These are phyloP conservation scores for Penicillium ochrochloron DNA, from an alignment of 495 filamentous ascomycete genomes.

Conservation along the genomic window DNA sequence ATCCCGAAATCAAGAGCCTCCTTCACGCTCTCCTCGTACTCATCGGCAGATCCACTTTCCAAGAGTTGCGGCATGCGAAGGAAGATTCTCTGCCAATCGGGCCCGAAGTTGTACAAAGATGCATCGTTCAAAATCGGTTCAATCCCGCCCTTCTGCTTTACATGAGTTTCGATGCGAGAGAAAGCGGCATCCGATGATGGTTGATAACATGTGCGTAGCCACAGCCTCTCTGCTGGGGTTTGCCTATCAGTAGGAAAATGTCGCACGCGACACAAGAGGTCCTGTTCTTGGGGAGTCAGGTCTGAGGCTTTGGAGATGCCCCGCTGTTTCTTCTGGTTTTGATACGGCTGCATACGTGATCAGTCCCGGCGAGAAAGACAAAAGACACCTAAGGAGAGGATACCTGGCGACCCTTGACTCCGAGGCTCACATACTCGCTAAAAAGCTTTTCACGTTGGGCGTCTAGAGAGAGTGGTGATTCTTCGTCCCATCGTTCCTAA, in stretches of 20 bases:
- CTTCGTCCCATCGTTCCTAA: slow-evolving; percentile 17
- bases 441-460: slow-evolving; percentile 16
- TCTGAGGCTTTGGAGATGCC: neutral
- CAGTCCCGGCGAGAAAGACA: neutral
- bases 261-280: slow-evolving; percentile 11
- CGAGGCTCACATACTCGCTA: slow-evolving; percentile 12
- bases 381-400: neutral
- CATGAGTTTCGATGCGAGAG: neutral
- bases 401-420: slow-evolving; percentile 17
- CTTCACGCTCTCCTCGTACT: neutral
- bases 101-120: slow-evolving; percentile 16
- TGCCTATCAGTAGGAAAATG: neutral
- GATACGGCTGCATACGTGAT: slow-evolving; percentile 1
- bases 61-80: neutral
- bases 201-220: slow-evolving; percentile 19
- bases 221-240: neutral
- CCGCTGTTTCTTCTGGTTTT: slow-evolving; percentile 3
- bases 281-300: slow-evolving; percentile 9
- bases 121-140: slow-evolving; percentile 7
- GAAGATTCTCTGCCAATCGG: slow-evolving; percentile 15
- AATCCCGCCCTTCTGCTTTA: neutral
- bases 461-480: slow-evolving; percentile 12
- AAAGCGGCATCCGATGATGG: slow-evolving; percentile 7
- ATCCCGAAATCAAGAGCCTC: neutral
- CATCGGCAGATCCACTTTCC: neutral